Evolutionary conservation across 1,284 basidiomycete genomes (phyloP).

Genomic region (Hortiboletus rubellus): DNA sequence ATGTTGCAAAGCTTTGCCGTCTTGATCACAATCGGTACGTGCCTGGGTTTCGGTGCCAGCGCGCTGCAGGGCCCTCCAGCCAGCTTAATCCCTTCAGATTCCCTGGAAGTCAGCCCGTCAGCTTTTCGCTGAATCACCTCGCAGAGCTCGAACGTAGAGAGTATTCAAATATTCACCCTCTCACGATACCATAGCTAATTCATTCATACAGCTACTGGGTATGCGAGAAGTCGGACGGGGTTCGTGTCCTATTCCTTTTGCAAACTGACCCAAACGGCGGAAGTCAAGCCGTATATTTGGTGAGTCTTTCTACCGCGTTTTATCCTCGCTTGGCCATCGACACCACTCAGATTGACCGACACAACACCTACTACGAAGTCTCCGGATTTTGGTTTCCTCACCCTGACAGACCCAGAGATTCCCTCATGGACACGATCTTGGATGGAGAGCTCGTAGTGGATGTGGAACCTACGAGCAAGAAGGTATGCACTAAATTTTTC

Average conservation of each 20-base stretch:
- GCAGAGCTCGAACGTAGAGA: slow-evolving; percentile 80
- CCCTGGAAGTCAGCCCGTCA: slow-evolving; percentile 92
- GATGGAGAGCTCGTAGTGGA: slow-evolving; percentile 97
- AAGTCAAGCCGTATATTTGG: slow-evolving; percentile 81
- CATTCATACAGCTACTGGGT: slow-evolving; percentile 86
- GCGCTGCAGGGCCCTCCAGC: background rate
- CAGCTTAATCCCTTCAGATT: slow-evolving; percentile 53
- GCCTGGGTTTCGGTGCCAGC: slow-evolving; percentile 6
- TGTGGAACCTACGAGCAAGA: slow-evolving; percentile 70
- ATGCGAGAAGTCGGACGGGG: slow-evolving; percentile 99
- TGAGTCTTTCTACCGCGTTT: slow-evolving; percentile 39
- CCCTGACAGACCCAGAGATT: slow-evolving; percentile 64
- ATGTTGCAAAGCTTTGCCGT: slow-evolving; percentile 66
- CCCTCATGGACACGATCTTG: slow-evolving; percentile 78
- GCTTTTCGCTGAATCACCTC: slow-evolving; percentile 73
- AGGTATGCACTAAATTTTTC: slow-evolving; percentile 44
- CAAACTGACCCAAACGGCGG: slow-evolving; percentile 64
- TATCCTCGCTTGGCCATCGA: slow-evolving; percentile 3
- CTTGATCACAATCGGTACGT: slow-evolving; percentile 58
- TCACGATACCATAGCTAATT: slow-evolving; percentile 11
- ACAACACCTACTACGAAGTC: slow-evolving; percentile 82
- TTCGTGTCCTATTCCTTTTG: slow-evolving; percentile 88
- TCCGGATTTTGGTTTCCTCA: slow-evolving; percentile 87
- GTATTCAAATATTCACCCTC: slow-evolving; percentile 44
- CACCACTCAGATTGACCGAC: slow-evolving; percentile 82